Conservation (phyloP, 2,329 filamentous ascomycete species). For the Huntiella abstrusa region DNA sequence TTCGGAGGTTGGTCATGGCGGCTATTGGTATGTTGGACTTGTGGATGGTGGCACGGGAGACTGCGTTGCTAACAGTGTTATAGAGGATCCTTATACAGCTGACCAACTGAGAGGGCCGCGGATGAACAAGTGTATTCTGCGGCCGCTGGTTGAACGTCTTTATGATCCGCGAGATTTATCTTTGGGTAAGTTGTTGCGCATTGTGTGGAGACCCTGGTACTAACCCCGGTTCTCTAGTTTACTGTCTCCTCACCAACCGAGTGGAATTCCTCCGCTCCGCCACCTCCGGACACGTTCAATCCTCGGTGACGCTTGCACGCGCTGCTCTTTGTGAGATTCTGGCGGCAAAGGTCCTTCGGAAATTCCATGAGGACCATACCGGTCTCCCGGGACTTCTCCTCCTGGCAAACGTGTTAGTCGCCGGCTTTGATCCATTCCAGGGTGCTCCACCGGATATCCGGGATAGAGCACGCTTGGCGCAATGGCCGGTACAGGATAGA, state of each 20-base stretch:
- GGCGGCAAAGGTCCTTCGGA: constrained; percentile 45
- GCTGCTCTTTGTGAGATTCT: constrained; percentile 51
- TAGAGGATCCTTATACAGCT: constrained; percentile 22
- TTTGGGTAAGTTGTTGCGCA: constrained; percentile 23
- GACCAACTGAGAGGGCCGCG: constrained; percentile 46
- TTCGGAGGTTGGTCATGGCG: constrained; percentile 12
- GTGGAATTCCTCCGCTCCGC: constrained; percentile 52
- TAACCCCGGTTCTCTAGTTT: constrained; percentile 26
- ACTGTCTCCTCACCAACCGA: constrained; percentile 52
- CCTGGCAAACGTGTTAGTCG: constrained; percentile 36
- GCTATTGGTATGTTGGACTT: constrained; percentile 12
- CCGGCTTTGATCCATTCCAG: constrained; percentile 11
- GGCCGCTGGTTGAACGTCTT: constrained; percentile 43
- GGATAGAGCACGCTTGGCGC: constrained; percentile 24
- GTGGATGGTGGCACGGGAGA: not conserved
- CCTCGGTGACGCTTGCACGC: constrained; percentile 49
- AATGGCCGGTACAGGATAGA: constrained; percentile 21
- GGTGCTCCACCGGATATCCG: constrained; percentile 21
- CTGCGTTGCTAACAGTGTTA: not conserved
- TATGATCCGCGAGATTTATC: constrained; percentile 44
- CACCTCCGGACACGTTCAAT: constrained; percentile 39
- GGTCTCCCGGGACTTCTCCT: constrained; percentile 43
- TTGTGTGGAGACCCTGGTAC: not conserved
- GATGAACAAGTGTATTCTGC: constrained; percentile 43
- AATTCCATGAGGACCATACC: constrained; percentile 48